Percentiles rank a stretch among this genome's conserved stretches.
phyloP scores from a whole-genome alignment of 805 yeast species.

The Saccharomyces mikatae region DNA sequence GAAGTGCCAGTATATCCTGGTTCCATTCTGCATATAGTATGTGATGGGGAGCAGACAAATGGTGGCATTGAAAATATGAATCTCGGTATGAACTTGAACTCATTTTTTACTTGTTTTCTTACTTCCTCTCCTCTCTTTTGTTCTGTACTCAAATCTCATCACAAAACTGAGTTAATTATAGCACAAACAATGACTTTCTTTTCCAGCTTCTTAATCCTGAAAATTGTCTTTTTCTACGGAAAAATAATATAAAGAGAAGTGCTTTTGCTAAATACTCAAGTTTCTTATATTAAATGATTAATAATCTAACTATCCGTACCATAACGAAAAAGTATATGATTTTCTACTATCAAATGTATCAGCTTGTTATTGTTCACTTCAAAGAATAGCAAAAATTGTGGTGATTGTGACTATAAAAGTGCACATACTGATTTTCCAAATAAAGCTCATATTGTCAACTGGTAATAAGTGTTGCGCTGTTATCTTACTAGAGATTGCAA shows the following conservation, averaged over 20 bases:
- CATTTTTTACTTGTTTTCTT: neutral
- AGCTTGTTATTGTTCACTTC: neutral
- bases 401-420: neutral
- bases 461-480: neutral
- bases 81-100: constrained; percentile 15
- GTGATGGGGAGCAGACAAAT: constrained; percentile 17
- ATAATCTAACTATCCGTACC: neutral
- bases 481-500: neutral
- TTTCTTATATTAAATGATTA: neutral
- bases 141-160: neutral
- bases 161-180: neutral
- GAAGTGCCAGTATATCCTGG: constrained; percentile 23
- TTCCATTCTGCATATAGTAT: constrained; percentile 26
- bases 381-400: neutral
- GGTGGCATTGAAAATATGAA: constrained; percentile 24
- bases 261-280: no score
- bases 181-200: neutral
- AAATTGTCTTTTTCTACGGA: neutral
- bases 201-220: neutral
- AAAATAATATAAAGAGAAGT: no score
- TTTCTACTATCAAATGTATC: neutral
- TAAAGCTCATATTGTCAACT: neutral
- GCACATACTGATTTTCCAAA: neutral
- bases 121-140: neutral
- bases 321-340: neutral